phyloP scores from a whole-genome alignment of 306 rosid genomes.

The Vicia sativa region DNA sequence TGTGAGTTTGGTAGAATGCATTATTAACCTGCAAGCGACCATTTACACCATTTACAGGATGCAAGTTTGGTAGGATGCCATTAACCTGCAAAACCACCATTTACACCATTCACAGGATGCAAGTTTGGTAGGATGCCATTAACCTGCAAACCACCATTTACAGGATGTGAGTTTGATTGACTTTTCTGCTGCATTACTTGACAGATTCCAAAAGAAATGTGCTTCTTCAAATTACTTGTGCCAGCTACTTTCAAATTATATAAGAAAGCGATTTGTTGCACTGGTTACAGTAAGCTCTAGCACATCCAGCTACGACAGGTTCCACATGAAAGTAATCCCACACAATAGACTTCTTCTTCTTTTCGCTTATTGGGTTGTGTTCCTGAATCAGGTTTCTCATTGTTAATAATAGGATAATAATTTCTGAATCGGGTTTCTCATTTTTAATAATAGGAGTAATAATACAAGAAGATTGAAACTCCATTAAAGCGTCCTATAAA shows the following conservation, averaged over 20 bases:
- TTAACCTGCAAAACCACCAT: slow-evolving; percentile 37
- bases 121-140: slow-evolving; percentile 50
- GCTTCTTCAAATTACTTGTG: slow-evolving; percentile 87
- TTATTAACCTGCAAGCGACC: slow-evolving; percentile 39
- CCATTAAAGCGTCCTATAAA: slow-evolving; percentile 48
- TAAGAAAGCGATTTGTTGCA: slow-evolving; percentile 82
- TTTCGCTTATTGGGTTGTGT: slow-evolving; percentile 51
- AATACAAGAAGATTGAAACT: slow-evolving; percentile 44
- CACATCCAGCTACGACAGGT: slow-evolving; percentile 62
- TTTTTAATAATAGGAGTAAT: slow-evolving; percentile 41
- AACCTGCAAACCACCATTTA: slow-evolving; percentile 39
- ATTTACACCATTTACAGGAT: slow-evolving; percentile 23
- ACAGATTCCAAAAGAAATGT: slow-evolving; percentile 75
- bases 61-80: slow-evolving; percentile 49
- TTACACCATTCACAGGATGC: slow-evolving; percentile 24
- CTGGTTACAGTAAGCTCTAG: slow-evolving; percentile 74
- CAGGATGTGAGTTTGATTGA: slow-evolving; percentile 42
- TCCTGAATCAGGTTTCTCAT: slow-evolving; percentile 48
- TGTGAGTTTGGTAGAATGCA: slow-evolving; percentile 49
- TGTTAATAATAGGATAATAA: slow-evolving; percentile 35
- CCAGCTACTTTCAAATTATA: slow-evolving; percentile 78
- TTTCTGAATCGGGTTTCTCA: slow-evolving; percentile 47
- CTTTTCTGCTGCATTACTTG: slow-evolving; percentile 65
- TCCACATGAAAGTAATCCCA: slow-evolving; percentile 86
- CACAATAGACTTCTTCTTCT: slow-evolving; percentile 79